phyloP scores from a whole-genome alignment of 1,284 basidiomycete genomes.

The Melampsora americana region DNA sequence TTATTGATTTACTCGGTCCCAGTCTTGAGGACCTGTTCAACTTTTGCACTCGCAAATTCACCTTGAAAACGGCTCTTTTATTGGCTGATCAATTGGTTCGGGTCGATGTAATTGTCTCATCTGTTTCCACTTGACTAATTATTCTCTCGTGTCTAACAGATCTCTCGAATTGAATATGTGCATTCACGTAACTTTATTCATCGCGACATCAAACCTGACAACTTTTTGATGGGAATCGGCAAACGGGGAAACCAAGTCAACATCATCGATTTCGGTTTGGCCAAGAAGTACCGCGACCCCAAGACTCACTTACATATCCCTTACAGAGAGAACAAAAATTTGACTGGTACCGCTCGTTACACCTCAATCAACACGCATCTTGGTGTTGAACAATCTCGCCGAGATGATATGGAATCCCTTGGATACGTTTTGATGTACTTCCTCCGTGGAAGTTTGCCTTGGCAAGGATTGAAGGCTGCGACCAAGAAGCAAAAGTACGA shows the following conservation, averaged over 20 bases:
- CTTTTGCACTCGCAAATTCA: slow-evolving; percentile 99
- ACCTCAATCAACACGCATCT: slow-evolving; percentile 99
- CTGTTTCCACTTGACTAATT: neutral
- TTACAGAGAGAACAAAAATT: slow-evolving; percentile 99
- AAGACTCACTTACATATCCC: slow-evolving; percentile 99
- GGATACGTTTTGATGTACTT: slow-evolving; percentile 99
- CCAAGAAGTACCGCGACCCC: slow-evolving; percentile 98
- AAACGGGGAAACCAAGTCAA: slow-evolving; percentile 99
- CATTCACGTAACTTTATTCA: slow-evolving; percentile 99
- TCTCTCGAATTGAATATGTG: slow-evolving; percentile 98
- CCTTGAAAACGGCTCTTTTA: slow-evolving; percentile 91
- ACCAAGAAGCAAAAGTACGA: slow-evolving; percentile 99
- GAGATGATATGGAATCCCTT: slow-evolving; percentile 91
- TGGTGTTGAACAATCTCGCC: slow-evolving; percentile 92
- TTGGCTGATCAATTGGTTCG: slow-evolving; percentile 90
- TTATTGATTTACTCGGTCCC: slow-evolving; percentile 93
- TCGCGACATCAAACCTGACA: slow-evolving; percentile 99
- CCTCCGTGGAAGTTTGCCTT: slow-evolving; percentile 89
- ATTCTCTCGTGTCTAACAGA: slow-evolving; percentile 59
- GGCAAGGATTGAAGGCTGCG: slow-evolving; percentile 96
- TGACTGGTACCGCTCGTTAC: slow-evolving; percentile 97
- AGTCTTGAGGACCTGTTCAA: slow-evolving; percentile 99
- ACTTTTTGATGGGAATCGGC: slow-evolving; percentile 99
- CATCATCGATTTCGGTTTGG: slow-evolving; percentile 97
- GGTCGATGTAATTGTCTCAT: slow-evolving; percentile 31